A percentile compares a stretch with the other conserved stretches of the same genome.
phyloP scores from a whole-genome alignment of 2,329 filamentous ascomycete species.

The Lachnellula hyalina region DNA sequence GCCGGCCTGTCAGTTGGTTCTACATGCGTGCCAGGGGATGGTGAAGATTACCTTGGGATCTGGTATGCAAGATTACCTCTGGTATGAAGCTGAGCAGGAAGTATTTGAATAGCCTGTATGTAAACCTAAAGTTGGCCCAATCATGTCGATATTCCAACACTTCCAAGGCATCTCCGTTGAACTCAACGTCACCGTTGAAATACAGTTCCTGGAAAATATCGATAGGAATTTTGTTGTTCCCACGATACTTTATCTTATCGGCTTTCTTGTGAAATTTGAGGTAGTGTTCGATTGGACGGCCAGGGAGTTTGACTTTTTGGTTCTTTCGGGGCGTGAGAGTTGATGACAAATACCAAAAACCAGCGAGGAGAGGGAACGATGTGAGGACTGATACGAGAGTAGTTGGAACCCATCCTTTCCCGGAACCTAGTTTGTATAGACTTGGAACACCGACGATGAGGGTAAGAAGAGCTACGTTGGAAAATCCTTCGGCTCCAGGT shows the following conservation, averaged over 20 bases:
- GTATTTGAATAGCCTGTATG: conserved; percentile 75
- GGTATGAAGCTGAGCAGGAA: conserved; percentile 84
- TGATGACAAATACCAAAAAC: conserved; percentile 78
- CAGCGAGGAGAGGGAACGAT: conserved; percentile 70
- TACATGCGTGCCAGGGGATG: not conserved
- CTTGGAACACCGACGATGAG: conserved; percentile 66
- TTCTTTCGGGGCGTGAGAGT: conserved; percentile 82
- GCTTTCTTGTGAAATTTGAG: conserved; percentile 67
- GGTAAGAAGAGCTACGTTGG: conserved; percentile 69
- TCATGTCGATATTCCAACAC: conserved; percentile 91
- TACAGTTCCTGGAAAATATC: conserved; percentile 98
- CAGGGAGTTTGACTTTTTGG: conserved; percentile 83
- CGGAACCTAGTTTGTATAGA: conserved; percentile 76
- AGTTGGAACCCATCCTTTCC: conserved; percentile 81
- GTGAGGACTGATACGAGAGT: conserved; percentile 80
- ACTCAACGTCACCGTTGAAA: conserved; percentile 89
- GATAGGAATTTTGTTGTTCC: conserved; percentile 77
- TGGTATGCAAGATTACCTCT: conserved; percentile 87
- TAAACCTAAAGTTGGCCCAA: conserved; percentile 94
- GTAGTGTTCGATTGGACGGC: conserved; percentile 86
- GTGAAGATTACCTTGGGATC: conserved; percentile 64
- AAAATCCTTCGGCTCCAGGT: conserved; percentile 79
- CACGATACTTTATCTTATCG: conserved; percentile 62
- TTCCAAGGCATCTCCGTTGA: conserved; percentile 89
- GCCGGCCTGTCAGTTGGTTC: conserved; percentile 25